These are phyloP conservation scores for Haplosporangium sp. DNA, from an alignment of 371 early-diverging fungal species.

Conservation along the genomic window DNA sequence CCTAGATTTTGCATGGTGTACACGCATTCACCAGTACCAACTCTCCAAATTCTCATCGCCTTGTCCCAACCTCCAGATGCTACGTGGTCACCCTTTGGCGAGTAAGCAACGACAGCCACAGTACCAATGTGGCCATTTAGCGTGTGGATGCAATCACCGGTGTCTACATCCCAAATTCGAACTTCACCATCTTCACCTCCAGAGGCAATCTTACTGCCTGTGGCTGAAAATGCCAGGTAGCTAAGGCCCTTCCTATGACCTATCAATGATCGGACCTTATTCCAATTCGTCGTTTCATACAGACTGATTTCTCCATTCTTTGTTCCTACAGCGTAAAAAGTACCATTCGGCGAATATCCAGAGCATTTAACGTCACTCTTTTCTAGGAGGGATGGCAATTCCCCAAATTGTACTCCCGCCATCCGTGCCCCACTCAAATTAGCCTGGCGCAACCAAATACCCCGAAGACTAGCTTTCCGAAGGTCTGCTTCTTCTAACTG, in stretches of 20 bases:
- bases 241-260: background rate
- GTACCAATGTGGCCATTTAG: background rate
- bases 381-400: slow-evolving; percentile 5
- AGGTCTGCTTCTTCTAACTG: slow-evolving; percentile 7
- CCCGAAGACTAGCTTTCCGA: slow-evolving; percentile 3
- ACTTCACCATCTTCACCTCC: background rate
- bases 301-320: background rate
- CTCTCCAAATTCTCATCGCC: slow-evolving; percentile 1
- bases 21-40: background rate
- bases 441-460: slow-evolving; percentile 16
- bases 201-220: background rate
- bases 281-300: slow-evolving; percentile 5
- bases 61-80: slow-evolving; percentile 8
- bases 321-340: slow-evolving; percentile 1
- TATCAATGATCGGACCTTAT: background rate
- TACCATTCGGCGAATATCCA: slow-evolving; percentile 5
- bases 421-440: slow-evolving; percentile 8
- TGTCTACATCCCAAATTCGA: background rate
- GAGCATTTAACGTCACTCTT: background rate
- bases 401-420: slow-evolving; percentile 13
- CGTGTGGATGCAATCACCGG: background rate
- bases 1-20: too few species aligned
- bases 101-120: slow-evolving; percentile 4
- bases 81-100: slow-evolving; percentile 1
- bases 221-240: background rate